A percentile compares a stretch with the other conserved stretches of the same genome.
phyloP scores from a whole-genome alignment of 1,284 basidiomycete species.

The Fomitopsis schrenkii region DNA sequence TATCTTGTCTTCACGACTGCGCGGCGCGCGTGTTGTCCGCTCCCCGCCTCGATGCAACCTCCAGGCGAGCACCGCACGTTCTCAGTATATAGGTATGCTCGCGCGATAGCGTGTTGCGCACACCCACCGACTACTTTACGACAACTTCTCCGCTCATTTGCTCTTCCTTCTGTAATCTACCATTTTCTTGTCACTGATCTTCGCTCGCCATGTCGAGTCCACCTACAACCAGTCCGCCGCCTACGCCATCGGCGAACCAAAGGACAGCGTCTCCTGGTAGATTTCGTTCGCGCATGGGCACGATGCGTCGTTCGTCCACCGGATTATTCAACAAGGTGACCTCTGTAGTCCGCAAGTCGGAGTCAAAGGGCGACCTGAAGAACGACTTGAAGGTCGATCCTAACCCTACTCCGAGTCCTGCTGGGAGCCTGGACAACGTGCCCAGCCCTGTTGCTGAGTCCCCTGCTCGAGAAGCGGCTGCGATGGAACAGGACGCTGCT shows the following conservation, averaged over 20 bases:
- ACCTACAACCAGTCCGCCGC: constrained; percentile 11
- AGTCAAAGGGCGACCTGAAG: constrained; percentile 27
- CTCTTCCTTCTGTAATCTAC: constrained; percentile 4
- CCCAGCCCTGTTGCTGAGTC: constrained; percentile 25
- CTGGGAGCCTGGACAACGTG: constrained; percentile 9
- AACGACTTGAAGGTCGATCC: constrained; percentile 23
- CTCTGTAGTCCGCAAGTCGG: constrained; percentile 21
- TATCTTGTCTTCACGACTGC: constrained; percentile 19
- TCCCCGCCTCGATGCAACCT: constrained; percentile 25
- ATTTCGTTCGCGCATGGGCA: constrained; percentile 33
- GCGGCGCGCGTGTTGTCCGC: constrained; percentile 19
- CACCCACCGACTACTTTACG: background rate
- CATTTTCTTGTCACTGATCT: constrained; percentile 2
- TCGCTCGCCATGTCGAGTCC: constrained; percentile 17
- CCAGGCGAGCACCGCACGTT: constrained; percentile 19
- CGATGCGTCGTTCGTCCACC: constrained; percentile 48
- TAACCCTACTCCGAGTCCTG: constrained; percentile 8
- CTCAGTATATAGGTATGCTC: constrained; percentile 21
- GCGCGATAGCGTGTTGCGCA: background rate
- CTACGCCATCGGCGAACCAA: constrained; percentile 7
- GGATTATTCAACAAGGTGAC: constrained; percentile 35
- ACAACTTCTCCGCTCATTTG: constrained; percentile 2
- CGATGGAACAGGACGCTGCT: constrained; percentile 5
- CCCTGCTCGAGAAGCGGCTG: constrained; percentile 21
- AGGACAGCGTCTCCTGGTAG: constrained; percentile 20